Conservation (phyloP, 2,329 filamentous ascomycete genomes). For the Nemania bipapillata region DNA sequence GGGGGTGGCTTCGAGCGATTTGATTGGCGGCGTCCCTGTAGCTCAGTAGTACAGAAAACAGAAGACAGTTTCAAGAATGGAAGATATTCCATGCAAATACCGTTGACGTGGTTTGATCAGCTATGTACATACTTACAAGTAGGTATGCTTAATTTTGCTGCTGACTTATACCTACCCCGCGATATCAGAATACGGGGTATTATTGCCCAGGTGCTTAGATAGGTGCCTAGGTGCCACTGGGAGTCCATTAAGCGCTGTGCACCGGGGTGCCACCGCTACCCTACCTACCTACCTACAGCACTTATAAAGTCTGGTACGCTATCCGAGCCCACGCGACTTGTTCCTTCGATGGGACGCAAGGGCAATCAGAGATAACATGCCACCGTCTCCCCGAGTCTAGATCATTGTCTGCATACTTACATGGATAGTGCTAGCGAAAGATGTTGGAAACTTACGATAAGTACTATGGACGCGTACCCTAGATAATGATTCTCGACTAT, state of each 20-base stretch:
- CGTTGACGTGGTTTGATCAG: not conserved
- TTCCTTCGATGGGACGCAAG: not conserved
- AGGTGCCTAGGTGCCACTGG: too few species aligned
- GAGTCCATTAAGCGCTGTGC: not conserved
- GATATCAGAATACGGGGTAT: not conserved
- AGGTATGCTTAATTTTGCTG: not conserved
- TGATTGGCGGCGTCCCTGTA: slow-evolving; percentile 13
- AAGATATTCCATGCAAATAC: not conserved
- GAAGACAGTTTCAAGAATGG: not conserved
- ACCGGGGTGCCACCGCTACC: not conserved
- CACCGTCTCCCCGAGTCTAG: not conserved
- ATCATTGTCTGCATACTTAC: not conserved
- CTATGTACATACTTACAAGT: not conserved
- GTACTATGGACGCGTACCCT: not conserved
- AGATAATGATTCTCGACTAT: not conserved
- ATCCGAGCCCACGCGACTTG: not conserved
- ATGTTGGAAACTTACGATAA: not conserved
- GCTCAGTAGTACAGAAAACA: not conserved
- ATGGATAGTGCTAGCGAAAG: not conserved
- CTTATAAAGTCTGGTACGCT: not conserved
- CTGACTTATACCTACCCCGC: slow-evolving; percentile 12
- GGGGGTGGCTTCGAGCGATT: not conserved
- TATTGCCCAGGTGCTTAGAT: too few species aligned
- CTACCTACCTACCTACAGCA: too few species aligned
- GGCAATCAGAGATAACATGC: not conserved